These are phyloP conservation scores for Arthrobotrys sphaeroides DNA, from an alignment of 2,329 filamentous ascomycete species.

Conservation along the genomic window DNA sequence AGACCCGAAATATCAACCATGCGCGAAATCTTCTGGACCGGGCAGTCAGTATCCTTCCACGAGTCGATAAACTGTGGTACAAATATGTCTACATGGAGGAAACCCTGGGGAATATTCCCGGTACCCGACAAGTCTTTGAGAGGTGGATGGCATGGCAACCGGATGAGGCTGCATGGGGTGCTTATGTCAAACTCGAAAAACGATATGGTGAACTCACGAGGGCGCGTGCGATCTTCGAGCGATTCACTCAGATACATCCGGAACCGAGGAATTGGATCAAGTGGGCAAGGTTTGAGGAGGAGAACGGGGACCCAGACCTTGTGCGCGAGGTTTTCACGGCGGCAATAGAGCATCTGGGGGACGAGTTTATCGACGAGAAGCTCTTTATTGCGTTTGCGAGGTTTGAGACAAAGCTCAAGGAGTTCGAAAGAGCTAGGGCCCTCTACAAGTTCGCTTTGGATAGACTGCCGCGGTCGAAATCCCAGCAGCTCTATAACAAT, in stretches of 20 bases:
- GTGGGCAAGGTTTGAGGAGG: conserved; percentile 97
- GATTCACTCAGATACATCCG: conserved; percentile 90
- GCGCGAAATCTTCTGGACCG: conserved; percentile 92
- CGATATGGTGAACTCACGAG: conserved; percentile 90
- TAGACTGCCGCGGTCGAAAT: conserved; percentile 86
- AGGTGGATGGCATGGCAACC: conserved; percentile 99
- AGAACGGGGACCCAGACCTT: conserved; percentile 88
- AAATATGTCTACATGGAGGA: conserved; percentile 99
- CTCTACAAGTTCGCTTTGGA: conserved; percentile 98
- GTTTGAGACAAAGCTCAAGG: conserved; percentile 93
- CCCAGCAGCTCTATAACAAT: conserved; percentile 84
- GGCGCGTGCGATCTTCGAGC: conserved; percentile 86
- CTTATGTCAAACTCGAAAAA: conserved; percentile 97
- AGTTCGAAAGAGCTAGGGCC: conserved; percentile 89
- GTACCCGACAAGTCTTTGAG: conserved; percentile 93
- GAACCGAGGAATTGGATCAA: conserved; percentile 98
- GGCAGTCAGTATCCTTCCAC: conserved; percentile 88
- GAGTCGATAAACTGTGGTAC: conserved; percentile 97
- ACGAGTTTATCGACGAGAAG: conserved; percentile 95
- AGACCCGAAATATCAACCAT: conserved; percentile 93
- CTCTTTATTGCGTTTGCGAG: conserved; percentile 95
- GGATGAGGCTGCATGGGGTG: conserved; percentile 91
- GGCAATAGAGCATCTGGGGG: conserved; percentile 87
- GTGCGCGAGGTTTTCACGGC: conserved; percentile 91
- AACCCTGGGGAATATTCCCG: conserved; percentile 91